Evolutionary conservation across 2,329 filamentous ascomycete genomes (phyloP), one percentile per base, ranked within the genome.

Genomic region (Knufia fluminis): DNA sequence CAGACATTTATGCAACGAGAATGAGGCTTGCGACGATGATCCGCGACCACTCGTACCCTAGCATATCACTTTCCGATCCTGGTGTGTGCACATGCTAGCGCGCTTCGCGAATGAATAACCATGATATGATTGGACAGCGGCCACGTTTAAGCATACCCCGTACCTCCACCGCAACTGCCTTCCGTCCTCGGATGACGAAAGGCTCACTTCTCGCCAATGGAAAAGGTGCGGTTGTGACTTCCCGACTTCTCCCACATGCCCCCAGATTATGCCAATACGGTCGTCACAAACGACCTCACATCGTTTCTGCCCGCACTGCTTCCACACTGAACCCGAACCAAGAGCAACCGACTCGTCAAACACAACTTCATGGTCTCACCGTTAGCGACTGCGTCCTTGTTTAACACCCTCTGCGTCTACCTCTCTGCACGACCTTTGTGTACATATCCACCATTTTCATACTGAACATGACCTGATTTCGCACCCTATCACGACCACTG

Each of bases 41-140:
- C n/a, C n/a, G n/a, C n/a, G n/a, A n/a, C n/a, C n/a, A n/a, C n/a
- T n/a, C n/a, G n/a, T n/a, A n/a, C n/a, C n/a, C n/a, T n/a, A n/a
- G n/a, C n/a, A n/a, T n/a, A n/a, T n/a, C n/a, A n/a, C n/a, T n/a
- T n/a, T n/a, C n/a, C n/a, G n/a, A n/a, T n/a, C n/a, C n/a, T n/a
- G n/a, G n/a, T n/a, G n/a, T n/a, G n/a, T n/a, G n/a, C n/a, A n/a
- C n/a, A n/a, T n/a, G n/a, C n/a, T n/a, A n/a, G n/a, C n/a, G n/a
- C 31, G 69, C 54, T 28, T 28, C 6, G 26, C 6, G 12, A 6
- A 12, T 28, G 26, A 28, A 28, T 28, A 28, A 28, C 12, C 26
- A 28, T 28, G 26, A 6, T 6, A 6, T 6, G 26, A 28, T 42
- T 42, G 40, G 40, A 3, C 22, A 22, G 12, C 3, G 22, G 23